Conservation (phyloP, 2,329 filamentous ascomycete species). For the Botrytis cinerea region DNA sequence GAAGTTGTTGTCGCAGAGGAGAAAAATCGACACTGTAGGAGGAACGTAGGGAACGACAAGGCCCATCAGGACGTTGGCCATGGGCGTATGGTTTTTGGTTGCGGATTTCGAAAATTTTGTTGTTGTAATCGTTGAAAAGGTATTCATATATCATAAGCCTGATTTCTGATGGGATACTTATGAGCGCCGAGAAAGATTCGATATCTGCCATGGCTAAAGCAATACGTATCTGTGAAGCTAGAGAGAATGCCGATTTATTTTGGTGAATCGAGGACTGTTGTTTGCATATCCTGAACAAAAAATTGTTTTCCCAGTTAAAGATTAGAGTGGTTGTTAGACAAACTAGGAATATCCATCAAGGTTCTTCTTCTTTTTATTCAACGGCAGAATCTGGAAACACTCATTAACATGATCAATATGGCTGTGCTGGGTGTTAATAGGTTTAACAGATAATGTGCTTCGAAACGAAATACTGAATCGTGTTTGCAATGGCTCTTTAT, state of each 20-base stretch:
- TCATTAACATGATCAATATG: not conserved
- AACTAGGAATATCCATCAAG: slow-evolving; percentile 4
- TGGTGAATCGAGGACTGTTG: not conserved
- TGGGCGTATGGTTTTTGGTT: slow-evolving; percentile 40
- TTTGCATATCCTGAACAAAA: not conserved
- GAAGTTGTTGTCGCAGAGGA: slow-evolving; percentile 46
- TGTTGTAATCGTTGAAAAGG: slow-evolving; percentile 45
- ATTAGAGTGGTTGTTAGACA: not conserved
- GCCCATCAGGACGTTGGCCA: slow-evolving; percentile 25
- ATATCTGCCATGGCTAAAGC: slow-evolving; percentile 1
- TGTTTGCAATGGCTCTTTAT: not conserved
- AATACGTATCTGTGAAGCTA: not conserved
- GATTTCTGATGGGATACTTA: slow-evolving; percentile 36
- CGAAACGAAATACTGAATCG: not conserved
- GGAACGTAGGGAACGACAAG: slow-evolving; percentile 39
- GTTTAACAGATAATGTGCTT: not conserved
- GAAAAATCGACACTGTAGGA: slow-evolving; percentile 46
- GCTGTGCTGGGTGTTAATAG: not conserved
- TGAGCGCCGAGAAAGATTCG: slow-evolving; percentile 27
- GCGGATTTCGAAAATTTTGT: slow-evolving; percentile 46
- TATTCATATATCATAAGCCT: slow-evolving; percentile 42
- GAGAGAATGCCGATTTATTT: not conserved
- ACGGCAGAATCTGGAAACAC: not conserved
- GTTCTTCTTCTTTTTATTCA: not conserved
- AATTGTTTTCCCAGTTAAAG: not conserved